Conservation (phyloP, 192 early-diverging fungal species). For the Pilaira anomala region DNA sequence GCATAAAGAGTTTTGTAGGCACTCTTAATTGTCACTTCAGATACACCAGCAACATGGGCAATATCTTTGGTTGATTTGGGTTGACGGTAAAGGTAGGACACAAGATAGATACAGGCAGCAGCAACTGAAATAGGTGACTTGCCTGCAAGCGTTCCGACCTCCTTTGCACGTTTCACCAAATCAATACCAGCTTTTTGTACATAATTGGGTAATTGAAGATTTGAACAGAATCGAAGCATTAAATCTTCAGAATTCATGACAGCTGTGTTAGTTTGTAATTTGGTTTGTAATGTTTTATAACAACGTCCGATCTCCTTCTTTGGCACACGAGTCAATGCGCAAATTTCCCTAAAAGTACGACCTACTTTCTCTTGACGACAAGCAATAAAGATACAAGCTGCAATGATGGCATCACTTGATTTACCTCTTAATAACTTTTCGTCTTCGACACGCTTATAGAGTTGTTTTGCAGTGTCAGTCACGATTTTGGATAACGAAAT, state of each 20-base stretch:
- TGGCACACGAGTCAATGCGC: slow-evolving; percentile 82
- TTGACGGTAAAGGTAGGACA: slow-evolving; percentile 66
- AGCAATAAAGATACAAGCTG: slow-evolving; percentile 92
- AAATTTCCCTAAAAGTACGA: slow-evolving; percentile 95
- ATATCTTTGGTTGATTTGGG: slow-evolving; percentile 75
- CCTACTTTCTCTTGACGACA: slow-evolving; percentile 80
- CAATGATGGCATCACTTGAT: slow-evolving; percentile 78
- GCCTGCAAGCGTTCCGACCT: slow-evolving; percentile 81
- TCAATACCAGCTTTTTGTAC: slow-evolving; percentile 72
- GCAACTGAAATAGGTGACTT: slow-evolving; percentile 91
- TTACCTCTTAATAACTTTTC: slow-evolving; percentile 81
- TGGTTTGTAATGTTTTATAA: slow-evolving; percentile 64
- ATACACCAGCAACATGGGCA: slow-evolving; percentile 82
- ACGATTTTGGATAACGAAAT: slow-evolving; percentile 77
- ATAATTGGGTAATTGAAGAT: slow-evolving; percentile 64
- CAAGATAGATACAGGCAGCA: slow-evolving; percentile 89
- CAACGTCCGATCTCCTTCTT: slow-evolving; percentile 93
- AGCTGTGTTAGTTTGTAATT: slow-evolving; percentile 54
- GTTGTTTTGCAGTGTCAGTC: slow-evolving; percentile 76
- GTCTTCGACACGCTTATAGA: slow-evolving; percentile 83
- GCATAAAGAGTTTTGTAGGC: slow-evolving; percentile 70
- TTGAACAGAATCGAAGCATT: slow-evolving; percentile 80
- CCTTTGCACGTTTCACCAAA: slow-evolving; percentile 68
- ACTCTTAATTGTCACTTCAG: slow-evolving; percentile 93
- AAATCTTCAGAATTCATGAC: slow-evolving; percentile 71